Conservation (phyloP, 1,139 yeast genomes). For the Pichia inconspicua region DNA sequence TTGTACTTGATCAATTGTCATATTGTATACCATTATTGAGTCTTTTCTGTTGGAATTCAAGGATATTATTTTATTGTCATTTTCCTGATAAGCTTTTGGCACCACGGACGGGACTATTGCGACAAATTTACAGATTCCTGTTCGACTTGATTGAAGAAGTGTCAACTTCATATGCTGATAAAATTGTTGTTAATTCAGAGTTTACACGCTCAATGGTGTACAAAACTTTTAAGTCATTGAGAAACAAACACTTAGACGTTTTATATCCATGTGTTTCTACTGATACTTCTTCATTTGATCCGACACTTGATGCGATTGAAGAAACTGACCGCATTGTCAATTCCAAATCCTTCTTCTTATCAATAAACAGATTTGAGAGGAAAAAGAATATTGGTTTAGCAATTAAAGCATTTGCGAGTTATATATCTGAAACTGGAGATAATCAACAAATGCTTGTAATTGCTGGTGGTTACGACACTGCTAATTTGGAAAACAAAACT, state of each 20-base stretch:
- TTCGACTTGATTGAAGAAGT: slow-evolving; percentile 78
- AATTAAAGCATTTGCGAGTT: slow-evolving; percentile 37
- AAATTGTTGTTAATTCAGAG: slow-evolving; percentile 75
- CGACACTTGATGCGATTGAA: slow-evolving; percentile 13
- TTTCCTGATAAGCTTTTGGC: slow-evolving; percentile 88
- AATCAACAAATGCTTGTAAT: slow-evolving; percentile 44
- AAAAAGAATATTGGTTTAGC: slow-evolving; percentile 82
- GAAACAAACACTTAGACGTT: slow-evolving; percentile 48
- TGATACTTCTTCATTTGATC: slow-evolving; percentile 15
- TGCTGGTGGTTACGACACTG: slow-evolving; percentile 88
- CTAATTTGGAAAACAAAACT: slow-evolving; percentile 69
- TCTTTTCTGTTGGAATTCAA: slow-evolving; percentile 34
- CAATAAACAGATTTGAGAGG: slow-evolving; percentile 82
- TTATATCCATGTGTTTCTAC: slow-evolving; percentile 83
- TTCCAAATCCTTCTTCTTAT: slow-evolving; percentile 43
- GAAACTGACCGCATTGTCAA: slow-evolving; percentile 27
- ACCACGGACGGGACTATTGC: slow-evolving; percentile 44
- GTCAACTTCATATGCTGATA: slow-evolving; percentile 71
- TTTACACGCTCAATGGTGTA: slow-evolving; percentile 70
- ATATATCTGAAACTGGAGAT: slow-evolving; percentile 19
- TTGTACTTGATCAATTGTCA: slow-evolving; percentile 82
- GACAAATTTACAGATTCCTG: slow-evolving; percentile 65
- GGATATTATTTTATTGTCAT: slow-evolving; percentile 82
- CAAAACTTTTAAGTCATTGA: slow-evolving; percentile 44
- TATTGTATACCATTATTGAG: slow-evolving; percentile 74